phyloP scores from a whole-genome alignment of 169 alveolate species.

The Plasmodium sp. region DNA sequence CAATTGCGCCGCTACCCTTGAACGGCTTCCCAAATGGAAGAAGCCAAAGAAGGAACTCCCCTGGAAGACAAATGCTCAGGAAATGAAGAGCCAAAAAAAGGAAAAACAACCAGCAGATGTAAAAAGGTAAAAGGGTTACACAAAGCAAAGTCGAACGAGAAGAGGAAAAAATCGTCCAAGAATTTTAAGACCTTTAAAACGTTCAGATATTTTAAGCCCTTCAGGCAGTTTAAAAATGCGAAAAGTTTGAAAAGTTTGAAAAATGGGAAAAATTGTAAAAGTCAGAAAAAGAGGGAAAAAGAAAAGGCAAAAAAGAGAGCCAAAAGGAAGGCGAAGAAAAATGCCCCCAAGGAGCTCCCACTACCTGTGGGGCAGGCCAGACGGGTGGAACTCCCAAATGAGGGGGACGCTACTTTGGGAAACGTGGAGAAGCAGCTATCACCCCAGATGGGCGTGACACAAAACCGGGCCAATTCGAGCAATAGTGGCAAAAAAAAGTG shows the following conservation, averaged over 20 bases:
- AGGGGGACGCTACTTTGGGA: not conserved
- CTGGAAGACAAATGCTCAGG: not conserved
- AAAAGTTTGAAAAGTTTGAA: not conserved
- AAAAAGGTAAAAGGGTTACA: slow-evolving; percentile 4
- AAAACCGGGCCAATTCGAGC: not conserved
- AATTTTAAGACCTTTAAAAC: not conserved
- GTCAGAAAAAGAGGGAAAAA: not conserved
- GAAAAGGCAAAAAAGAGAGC: not conserved
- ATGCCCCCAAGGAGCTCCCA: not conserved
- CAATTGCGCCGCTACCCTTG: not conserved
- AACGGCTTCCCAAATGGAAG: not conserved
- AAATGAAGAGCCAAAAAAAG: not conserved
- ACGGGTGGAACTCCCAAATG: not conserved
- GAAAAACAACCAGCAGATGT: not conserved
- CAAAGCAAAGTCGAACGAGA: slow-evolving; percentile 19
- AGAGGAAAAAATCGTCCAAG: slow-evolving; percentile 13
- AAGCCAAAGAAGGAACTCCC: not conserved
- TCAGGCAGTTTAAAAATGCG: not conserved
- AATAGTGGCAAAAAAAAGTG: not conserved
- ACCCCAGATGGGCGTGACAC: not conserved
- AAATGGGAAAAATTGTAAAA: not conserved
- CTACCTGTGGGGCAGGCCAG: not conserved
- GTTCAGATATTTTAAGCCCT: not conserved
- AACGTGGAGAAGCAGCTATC: not conserved
- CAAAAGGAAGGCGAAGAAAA: not conserved